Evolutionary conservation across 176 grass and related monocot species (phyloP).

Genomic region (Musa acuminata): DNA sequence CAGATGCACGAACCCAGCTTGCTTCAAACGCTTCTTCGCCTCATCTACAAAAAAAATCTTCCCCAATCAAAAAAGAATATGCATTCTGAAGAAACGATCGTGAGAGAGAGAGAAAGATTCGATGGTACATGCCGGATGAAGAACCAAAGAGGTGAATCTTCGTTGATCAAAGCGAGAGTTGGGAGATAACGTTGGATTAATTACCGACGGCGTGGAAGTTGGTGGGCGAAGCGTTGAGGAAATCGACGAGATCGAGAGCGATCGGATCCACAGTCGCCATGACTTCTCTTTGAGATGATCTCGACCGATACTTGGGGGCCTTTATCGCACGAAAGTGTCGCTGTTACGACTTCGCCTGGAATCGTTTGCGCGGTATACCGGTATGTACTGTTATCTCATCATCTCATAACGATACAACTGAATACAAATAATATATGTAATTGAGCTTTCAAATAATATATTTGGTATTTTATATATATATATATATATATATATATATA

Average conservation of each 20-base stretch:
- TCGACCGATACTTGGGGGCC: not conserved
- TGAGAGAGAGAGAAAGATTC: slow-evolving; percentile 6
- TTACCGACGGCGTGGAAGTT: slow-evolving; percentile 56
- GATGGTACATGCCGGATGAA: slow-evolving; percentile 22
- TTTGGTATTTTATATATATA: too few species aligned
- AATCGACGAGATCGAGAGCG: slow-evolving; percentile 36
- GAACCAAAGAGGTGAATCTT: slow-evolving; percentile 25
- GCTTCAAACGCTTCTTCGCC: slow-evolving; percentile 63
- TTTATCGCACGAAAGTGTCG: not conserved
- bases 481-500: too few species aligned
- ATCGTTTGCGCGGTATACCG: too few species aligned
- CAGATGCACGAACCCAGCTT: slow-evolving; percentile 58
- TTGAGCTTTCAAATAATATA: too few species aligned
- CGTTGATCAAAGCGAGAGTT: slow-evolving; percentile 9
- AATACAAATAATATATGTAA: too few species aligned
- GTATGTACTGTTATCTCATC: too few species aligned
- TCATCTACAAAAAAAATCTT: slow-evolving; percentile 28
- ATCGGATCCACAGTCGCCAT: slow-evolving; percentile 31
- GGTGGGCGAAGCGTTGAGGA: slow-evolving; percentile 45
- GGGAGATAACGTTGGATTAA: slow-evolving; percentile 14
- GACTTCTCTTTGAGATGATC: not conserved
- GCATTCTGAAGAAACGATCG: not conserved
- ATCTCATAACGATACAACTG: too few species aligned
- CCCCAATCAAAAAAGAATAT: slow-evolving; percentile 2
- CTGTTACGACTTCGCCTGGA: too few species aligned